Evolutionary conservation across 352 stramenopile genomes (phyloP), one percentile per base, ranked within the genome.

Genomic region (Phytophthora boehmeriae): DNA sequence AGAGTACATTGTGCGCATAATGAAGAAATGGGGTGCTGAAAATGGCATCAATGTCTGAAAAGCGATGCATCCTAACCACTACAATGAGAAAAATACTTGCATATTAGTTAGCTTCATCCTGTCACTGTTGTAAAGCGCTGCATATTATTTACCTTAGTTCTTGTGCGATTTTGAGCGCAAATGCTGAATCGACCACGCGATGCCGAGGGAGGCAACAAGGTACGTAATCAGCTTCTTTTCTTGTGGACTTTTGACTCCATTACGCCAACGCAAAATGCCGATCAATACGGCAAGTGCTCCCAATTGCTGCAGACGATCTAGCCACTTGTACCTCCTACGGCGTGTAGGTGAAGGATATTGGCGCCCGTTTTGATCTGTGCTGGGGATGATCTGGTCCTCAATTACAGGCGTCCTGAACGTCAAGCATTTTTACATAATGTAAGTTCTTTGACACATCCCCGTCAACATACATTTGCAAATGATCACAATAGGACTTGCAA

Each of bases 1-100:
- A 38, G 94, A 98, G 75, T 98, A 98, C 73, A 98, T 98, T 63
- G 74, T 96, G n/a, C 82, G 92, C 59, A 94, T 98, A 71, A 98
- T 98, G 66, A 97, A 97, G 76, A 98, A 98, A 57, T 98, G 93
- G 90, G 91, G 85, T 28, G 78, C 89, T 47, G 87, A 98, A 45
- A 97, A 97, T 51, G 82, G 79, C 54, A 90, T 98, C 56, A 83
- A 75, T 34, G 79, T 97, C 54, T 93, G 67, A 68, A 65, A 17
- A 34, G 22, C 28, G 34, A 38, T 17, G 13, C 8, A 44, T 4
- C 38, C 16, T 4, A 19, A 44, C 22, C 22, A 22, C n/a, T 9
- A 17, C 16, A 4, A 22, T 44, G 2, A 13, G 10, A 39, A 3
- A 30, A 43, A 13, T 54, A 17, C 25, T 44, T 19, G 50, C 32